These are phyloP conservation scores for Neltuma alba DNA, from an alignment of 306 rosid species.

Conservation along the genomic window DNA sequence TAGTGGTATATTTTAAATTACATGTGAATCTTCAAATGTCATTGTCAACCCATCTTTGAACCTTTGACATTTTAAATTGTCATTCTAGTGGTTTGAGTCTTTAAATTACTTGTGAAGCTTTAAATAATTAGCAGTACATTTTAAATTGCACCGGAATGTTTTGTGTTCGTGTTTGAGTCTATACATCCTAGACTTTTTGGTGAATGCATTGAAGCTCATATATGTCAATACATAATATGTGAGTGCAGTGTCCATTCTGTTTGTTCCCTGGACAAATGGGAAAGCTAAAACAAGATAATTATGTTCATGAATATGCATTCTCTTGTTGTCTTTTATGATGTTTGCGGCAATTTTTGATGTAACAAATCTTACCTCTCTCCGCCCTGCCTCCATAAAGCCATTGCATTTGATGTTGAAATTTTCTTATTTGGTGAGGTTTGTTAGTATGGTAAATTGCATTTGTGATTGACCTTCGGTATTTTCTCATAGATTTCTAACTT, in stretches of 20 bases:
- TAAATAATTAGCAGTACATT: neutral
- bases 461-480: neutral
- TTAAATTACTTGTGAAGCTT: neutral
- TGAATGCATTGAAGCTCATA: neutral
- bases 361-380: neutral
- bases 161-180: neutral
- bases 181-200: neutral
- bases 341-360: slow-evolving; percentile 1
- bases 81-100: no score
- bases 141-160: neutral
- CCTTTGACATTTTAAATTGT: neutral
- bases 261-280: neutral
- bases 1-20: neutral
- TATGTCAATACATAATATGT: neutral
- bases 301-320: slow-evolving; percentile 1
- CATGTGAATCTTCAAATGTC: neutral
- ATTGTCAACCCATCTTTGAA: neutral
- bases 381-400: neutral
- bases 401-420: neutral
- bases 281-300: neutral
- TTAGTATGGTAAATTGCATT: neutral
- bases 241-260: neutral
- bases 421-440: neutral
- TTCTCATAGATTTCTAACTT: neutral
- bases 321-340: slow-evolving; percentile 3